phyloP scores from a whole-genome alignment of 768 basidiomycete genomes.

The Tylopilus sp. region DNA sequence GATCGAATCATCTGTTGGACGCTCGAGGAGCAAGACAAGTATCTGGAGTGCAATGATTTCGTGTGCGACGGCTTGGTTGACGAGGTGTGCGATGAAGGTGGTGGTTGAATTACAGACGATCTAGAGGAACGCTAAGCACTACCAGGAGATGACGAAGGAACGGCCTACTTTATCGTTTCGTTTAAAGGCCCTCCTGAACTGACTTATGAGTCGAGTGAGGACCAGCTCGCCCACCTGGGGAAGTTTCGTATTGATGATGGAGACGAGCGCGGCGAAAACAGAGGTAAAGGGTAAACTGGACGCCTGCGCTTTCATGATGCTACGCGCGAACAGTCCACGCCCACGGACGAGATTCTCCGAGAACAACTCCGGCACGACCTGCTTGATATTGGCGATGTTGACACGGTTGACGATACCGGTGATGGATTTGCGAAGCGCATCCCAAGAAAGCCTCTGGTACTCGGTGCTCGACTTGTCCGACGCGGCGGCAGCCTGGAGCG shows the following conservation, averaged over 20 bases:
- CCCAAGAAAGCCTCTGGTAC: slow-evolving; percentile 96
- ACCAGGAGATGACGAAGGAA: neutral
- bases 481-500: slow-evolving; percentile 80
- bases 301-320: slow-evolving; percentile 97
- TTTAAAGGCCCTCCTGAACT: slow-evolving; percentile 93
- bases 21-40: slow-evolving; percentile 90
- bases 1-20: slow-evolving; percentile 95
- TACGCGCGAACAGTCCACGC: slow-evolving; percentile 86
- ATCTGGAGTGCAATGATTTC: slow-evolving; percentile 95
- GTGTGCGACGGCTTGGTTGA: slow-evolving; percentile 91
- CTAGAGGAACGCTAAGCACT: slow-evolving; percentile 38
- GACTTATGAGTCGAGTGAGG: slow-evolving; percentile 84
- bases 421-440: slow-evolving; percentile 93
- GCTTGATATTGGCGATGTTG: slow-evolving; percentile 94
- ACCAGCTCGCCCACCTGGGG: slow-evolving; percentile 95
- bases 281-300: slow-evolving; percentile 97
- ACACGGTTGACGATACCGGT: slow-evolving; percentile 99
- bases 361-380: slow-evolving; percentile 87
- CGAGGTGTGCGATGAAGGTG: slow-evolving; percentile 86
- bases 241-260: slow-evolving; percentile 95
- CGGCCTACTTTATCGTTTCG: slow-evolving; percentile 91
- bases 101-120: slow-evolving; percentile 91
- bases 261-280: slow-evolving; percentile 90
- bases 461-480: slow-evolving; percentile 81
- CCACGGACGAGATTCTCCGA: slow-evolving; percentile 92